Conservation (phyloP, 2,329 filamentous ascomycete species). For the Didymellaceae sp. region DNA sequence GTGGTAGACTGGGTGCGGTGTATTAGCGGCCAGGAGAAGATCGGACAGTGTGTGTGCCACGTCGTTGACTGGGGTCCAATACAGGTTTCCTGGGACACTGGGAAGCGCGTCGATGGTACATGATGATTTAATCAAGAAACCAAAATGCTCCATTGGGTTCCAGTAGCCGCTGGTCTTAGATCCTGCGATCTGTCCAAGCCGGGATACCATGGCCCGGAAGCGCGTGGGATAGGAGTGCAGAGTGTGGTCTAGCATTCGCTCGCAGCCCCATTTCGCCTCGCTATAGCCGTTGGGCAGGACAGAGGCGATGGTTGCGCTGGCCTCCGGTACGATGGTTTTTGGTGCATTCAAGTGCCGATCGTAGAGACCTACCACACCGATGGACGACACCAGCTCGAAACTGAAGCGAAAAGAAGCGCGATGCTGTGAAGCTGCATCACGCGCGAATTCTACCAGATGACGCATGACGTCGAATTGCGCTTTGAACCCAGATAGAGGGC, state of each 20-base stretch:
- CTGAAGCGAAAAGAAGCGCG: background rate
- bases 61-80: constrained; percentile 57
- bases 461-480: background rate
- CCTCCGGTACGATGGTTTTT: background rate
- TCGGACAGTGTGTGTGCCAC: constrained; percentile 47
- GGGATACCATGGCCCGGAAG: constrained; percentile 55
- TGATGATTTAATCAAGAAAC: constrained; percentile 58
- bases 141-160: constrained; percentile 61
- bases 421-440: background rate
- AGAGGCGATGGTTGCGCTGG: constrained; percentile 47
- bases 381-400: background rate
- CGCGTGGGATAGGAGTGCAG: constrained; percentile 50
- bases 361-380: background rate
- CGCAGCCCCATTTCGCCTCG: constrained; percentile 60
- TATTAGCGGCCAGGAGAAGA: constrained; percentile 33
- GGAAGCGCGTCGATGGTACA: constrained; percentile 55
- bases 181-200: constrained; percentile 62
- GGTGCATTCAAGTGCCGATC: background rate
- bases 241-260: constrained; percentile 58
- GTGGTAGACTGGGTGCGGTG: constrained; percentile 51
- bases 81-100: background rate
- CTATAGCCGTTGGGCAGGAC: constrained; percentile 57
- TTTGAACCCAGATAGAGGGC: background rate
- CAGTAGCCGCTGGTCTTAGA: constrained; percentile 59
- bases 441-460: background rate